Conservation (phyloP, 1,284 basidiomycete species). For the Cutaneotrichosporon mucoides region DNA sequence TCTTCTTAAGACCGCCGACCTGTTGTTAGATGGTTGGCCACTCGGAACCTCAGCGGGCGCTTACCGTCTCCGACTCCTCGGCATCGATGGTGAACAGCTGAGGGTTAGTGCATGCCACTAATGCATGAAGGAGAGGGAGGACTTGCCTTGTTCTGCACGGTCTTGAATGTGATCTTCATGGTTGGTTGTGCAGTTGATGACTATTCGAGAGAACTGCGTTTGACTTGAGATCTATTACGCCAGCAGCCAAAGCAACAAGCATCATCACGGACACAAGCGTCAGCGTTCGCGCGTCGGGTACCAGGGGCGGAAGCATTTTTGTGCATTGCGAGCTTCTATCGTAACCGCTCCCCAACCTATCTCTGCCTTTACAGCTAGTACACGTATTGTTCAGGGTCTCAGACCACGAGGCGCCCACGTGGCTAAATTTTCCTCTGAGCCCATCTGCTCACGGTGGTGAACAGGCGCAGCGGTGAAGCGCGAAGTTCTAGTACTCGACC, state of each 20-base stretch:
- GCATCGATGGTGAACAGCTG: conserved; percentile 68
- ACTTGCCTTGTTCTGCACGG: conserved; percentile 84
- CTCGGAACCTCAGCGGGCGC: conserved; percentile 5
- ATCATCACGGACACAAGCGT: conserved; percentile 5
- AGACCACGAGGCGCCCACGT: too few relatives aligned
- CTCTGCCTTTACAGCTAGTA: too few relatives aligned
- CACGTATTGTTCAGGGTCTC: too few relatives aligned
- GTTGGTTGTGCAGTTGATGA: conserved; percentile 31
- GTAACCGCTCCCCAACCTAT: too few relatives aligned
- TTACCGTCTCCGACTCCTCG: conserved; percentile 65
- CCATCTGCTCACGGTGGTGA: too few relatives aligned
- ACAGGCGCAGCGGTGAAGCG: too few relatives aligned
- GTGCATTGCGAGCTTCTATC: not conserved
- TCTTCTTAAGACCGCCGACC: conserved; percentile 74
- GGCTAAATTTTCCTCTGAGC: too few relatives aligned
- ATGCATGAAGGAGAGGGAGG: conserved; percentile 67
- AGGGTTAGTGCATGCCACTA: conserved; percentile 5
- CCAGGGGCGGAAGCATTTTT: not conserved
- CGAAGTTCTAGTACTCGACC: too few relatives aligned
- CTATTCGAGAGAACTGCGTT: not conserved
- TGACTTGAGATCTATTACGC: not conserved
- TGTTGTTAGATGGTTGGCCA: conserved; percentile 16
- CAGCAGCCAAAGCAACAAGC: not conserved
- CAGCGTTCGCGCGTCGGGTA: not conserved
- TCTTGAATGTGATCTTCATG: conserved; percentile 93